Base-by-base conservation (phyloP, 345 rosid genomes). In the Lenwebbia sp. region DNA sequence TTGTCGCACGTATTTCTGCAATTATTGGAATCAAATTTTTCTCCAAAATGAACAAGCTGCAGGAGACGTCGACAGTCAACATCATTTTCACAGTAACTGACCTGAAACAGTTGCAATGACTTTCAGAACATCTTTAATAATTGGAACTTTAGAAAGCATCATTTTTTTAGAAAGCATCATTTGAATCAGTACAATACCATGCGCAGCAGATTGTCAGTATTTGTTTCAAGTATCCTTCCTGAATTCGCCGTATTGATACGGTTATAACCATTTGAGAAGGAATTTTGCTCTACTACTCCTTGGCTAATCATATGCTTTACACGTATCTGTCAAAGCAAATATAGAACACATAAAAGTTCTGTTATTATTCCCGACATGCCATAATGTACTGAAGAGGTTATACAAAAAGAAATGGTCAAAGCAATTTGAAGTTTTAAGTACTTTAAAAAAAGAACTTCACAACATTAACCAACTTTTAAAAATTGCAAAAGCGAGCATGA, bases 271-370 rank as follows among this genome's bases (percentile, higher is more conserved):
- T 87, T 84, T 74, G 94, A 89, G 86, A 90, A 90, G 76, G 96
- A 91, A 88, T 94, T 92, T 90, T 97, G 99, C 88, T 97, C 99
- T 83, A 87, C 87, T 85, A 85, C 96, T 86, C 98, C 98, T 90
- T 94, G 98, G 90, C 93, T 92, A 86, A 97, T 94, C 99, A 97
- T 97, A 89, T 96, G 98, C 92, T 96, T 97, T 56, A 95, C 93
- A 75, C 98, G 92, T 92, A 97, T 95, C 99, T 97, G 90, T 86
- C 88, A 86, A 84, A 86, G 88, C 78, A 88, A 83, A 85, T 14
- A 74, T 14, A 49, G 54, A 40, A 40, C 11, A 50, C 8, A 70
- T 70, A 7, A 70, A 70, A 70, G 81, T 37, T 70, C 81, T 37
- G 4, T 33, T 54, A 53, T 37, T 70, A 37, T 70, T 70, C 81